Percentiles rank a stretch among this genome's conserved stretches.
These are phyloP conservation scores for Aspergillus biplanus DNA, from an alignment of 495 filamentous ascomycete genomes.

Conservation along the genomic window DNA sequence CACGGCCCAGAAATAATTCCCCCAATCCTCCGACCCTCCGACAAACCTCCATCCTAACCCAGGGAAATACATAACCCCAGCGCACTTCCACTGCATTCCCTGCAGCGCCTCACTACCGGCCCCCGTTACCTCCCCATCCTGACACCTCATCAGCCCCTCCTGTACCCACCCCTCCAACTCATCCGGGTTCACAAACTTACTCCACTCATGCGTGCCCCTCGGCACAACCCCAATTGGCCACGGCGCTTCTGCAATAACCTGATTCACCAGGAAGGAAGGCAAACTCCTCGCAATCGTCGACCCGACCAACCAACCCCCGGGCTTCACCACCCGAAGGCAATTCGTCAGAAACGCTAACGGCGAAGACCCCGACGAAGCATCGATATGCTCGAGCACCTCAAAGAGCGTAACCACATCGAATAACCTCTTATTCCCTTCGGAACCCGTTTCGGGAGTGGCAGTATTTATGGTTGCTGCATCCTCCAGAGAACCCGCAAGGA, in stretches of 20 bases:
- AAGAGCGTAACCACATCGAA: constrained; percentile 85
- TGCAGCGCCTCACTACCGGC: constrained; percentile 57
- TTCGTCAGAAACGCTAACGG: constrained; percentile 70
- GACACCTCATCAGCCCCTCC: constrained; percentile 45
- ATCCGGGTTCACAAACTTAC: constrained; percentile 86
- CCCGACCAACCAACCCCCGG: constrained; percentile 89
- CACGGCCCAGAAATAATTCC: constrained; percentile 96
- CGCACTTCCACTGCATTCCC: constrained; percentile 64
- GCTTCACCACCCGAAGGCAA: constrained; percentile 73
- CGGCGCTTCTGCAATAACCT: constrained; percentile 81
- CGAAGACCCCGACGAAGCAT: constrained; percentile 41
- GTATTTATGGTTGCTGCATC: constrained; percentile 9
- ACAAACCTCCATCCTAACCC: constrained; percentile 91
- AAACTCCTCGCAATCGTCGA: constrained; percentile 89
- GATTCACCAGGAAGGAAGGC: constrained; percentile 87
- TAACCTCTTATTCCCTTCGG: background rate
- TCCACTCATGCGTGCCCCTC: constrained; percentile 92
- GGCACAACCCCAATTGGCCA: constrained; percentile 85
- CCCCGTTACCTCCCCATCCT: constrained; percentile 43
- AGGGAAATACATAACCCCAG: constrained; percentile 82
- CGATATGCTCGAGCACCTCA: constrained; percentile 93
- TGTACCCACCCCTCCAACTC: constrained; percentile 70
- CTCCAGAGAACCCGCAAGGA: constrained; percentile 45
- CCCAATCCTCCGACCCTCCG: constrained; percentile 76
- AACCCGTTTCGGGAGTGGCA: constrained; percentile 2